Evolutionary conservation across 345 rosid species (phyloP).

Genomic region (Gossypium herbaceum): DNA sequence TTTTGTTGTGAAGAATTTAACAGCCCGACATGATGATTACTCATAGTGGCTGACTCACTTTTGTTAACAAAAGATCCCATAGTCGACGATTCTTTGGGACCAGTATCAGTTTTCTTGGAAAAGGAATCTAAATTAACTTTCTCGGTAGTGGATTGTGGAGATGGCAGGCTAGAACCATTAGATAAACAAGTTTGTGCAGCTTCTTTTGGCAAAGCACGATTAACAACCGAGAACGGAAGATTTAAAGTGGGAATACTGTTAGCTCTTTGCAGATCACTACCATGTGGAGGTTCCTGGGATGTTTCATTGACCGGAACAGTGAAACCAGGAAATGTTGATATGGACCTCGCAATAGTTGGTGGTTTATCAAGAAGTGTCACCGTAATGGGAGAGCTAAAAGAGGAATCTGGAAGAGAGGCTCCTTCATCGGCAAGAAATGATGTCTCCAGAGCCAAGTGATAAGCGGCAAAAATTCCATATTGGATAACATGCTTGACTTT

Average conservation of each 20-base stretch:
- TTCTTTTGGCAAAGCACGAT: slow-evolving; percentile 24
- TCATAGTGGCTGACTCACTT: slow-evolving; percentile 21
- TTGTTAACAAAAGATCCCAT: slow-evolving; percentile 28
- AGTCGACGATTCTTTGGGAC: slow-evolving; percentile 29
- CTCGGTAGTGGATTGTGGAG: slow-evolving; percentile 25
- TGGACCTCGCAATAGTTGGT: slow-evolving; percentile 61
- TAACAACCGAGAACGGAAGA: too few species aligned
- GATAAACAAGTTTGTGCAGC: slow-evolving; percentile 34
- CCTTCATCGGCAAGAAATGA: slow-evolving; percentile 98
- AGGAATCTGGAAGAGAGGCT: slow-evolving; percentile 81
- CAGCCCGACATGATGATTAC: slow-evolving; percentile 8
- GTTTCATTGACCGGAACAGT: slow-evolving; percentile 47
- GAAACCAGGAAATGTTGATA: slow-evolving; percentile 86
- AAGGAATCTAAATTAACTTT: slow-evolving; percentile 30
- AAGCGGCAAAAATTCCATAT: slow-evolving; percentile 97
- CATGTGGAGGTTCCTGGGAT: slow-evolving; percentile 35
- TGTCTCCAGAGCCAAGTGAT: slow-evolving; percentile 91
- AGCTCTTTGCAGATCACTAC: background rate
- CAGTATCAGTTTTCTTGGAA: slow-evolving; percentile 33
- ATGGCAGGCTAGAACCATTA: slow-evolving; percentile 37
- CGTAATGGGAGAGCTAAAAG: slow-evolving; percentile 57
- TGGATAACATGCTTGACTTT: slow-evolving; percentile 95
- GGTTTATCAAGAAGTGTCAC: slow-evolving; percentile 78
- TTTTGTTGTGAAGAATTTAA: background rate
- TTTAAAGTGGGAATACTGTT: background rate